phyloP scores from a whole-genome alignment of 805 yeast species.

The Starmerella vaccinii region DNA sequence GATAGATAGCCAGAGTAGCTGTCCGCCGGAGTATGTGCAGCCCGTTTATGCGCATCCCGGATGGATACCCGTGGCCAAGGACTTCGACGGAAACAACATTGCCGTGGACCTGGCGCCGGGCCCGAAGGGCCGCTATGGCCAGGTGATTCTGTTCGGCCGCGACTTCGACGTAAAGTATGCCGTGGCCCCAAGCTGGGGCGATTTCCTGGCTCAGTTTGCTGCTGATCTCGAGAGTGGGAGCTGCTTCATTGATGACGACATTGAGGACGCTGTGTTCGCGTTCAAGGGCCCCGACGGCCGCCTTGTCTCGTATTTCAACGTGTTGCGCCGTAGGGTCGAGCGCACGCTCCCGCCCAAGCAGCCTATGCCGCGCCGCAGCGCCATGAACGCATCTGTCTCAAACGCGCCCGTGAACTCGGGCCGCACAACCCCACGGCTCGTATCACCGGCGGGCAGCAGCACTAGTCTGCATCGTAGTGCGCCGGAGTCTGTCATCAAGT shows the following conservation, averaged over 20 bases:
- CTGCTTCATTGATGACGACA: conserved; percentile 56
- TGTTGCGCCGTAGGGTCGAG: conserved; percentile 39
- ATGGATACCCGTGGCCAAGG: conserved; percentile 90
- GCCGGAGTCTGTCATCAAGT: background rate
- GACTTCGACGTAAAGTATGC: conserved; percentile 86
- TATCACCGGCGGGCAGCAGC: conserved; percentile 18
- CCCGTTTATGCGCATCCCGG: conserved; percentile 73
- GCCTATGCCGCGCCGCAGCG: conserved; percentile 13
- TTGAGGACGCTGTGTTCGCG: conserved; percentile 46
- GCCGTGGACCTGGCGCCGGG: conserved; percentile 85
- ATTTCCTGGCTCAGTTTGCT: conserved; percentile 69
- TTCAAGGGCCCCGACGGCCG: conserved; percentile 55
- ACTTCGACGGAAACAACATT: conserved; percentile 80
- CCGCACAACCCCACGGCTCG: conserved; percentile 19
- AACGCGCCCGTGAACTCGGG: conserved; percentile 21
- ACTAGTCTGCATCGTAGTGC: conserved; percentile 11
- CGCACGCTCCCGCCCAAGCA: conserved; percentile 15
- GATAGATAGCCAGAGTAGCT: conserved; percentile 47
- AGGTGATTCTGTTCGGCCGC: conserved; percentile 84
- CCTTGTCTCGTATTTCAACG: conserved; percentile 55
- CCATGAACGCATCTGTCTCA: conserved; percentile 15
- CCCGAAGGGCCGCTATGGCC: conserved; percentile 72
- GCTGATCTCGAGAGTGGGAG: conserved; percentile 81
- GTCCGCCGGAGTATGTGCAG: conserved; percentile 69
- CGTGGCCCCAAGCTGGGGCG: conserved; percentile 81